These are phyloP conservation scores for Tulasnella sp. DNA, from an alignment of 768 basidiomycete species.

Conservation along the genomic window DNA sequence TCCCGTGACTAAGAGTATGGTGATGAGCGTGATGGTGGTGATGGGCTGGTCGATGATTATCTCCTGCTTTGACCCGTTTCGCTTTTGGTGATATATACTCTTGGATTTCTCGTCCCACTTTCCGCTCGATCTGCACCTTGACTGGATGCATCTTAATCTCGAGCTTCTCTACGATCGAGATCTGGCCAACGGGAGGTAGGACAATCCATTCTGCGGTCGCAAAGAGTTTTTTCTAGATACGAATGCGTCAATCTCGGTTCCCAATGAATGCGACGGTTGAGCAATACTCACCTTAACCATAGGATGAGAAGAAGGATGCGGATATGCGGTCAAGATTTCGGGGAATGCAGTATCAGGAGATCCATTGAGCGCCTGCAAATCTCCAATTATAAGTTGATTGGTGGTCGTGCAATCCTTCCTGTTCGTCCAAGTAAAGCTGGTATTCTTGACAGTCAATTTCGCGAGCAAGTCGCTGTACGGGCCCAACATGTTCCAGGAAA, in stretches of 20 bases:
- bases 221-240: conserved; percentile 52
- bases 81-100: conserved; percentile 72
- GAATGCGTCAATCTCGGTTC: conserved; percentile 14
- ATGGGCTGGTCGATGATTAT: conserved; percentile 27
- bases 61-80: conserved; percentile 25
- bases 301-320: conserved; percentile 50
- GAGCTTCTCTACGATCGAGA: conserved; percentile 75
- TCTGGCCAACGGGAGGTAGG: conserved; percentile 85
- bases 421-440: conserved; percentile 70
- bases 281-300: conserved; percentile 45
- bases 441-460: conserved; percentile 70
- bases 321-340: conserved; percentile 52
- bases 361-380: conserved; percentile 78
- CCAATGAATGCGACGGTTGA: background rate
- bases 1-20: conserved; percentile 21
- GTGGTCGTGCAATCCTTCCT: conserved; percentile 79
- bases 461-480: conserved; percentile 57
- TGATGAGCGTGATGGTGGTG: conserved; percentile 31
- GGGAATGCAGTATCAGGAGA: conserved; percentile 70
- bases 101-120: conserved; percentile 66
- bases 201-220: conserved; percentile 66
- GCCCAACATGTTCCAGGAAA: conserved; percentile 87
- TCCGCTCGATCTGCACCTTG: conserved; percentile 73
- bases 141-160: conserved; percentile 75
- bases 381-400: conserved; percentile 58